Conservation (phyloP, 2,329 filamentous ascomycete species). For the Ceratocystis papillata region DNA sequence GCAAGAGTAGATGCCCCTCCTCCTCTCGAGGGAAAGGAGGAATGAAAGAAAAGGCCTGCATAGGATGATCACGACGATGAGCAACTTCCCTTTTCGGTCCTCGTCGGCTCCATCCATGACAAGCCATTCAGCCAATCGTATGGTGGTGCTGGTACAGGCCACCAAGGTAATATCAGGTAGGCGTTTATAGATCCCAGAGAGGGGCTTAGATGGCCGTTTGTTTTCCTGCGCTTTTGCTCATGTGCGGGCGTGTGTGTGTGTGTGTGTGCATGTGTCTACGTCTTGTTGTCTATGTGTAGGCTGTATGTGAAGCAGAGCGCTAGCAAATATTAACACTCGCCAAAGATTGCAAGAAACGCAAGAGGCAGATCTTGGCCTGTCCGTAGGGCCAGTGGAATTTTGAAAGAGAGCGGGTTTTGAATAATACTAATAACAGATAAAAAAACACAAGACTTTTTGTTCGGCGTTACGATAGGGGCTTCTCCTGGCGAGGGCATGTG, state of each 20-base stretch:
- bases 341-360: neutral
- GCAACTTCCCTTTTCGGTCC: neutral
- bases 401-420: neutral
- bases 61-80: neutral
- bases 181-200: too few relatives aligned
- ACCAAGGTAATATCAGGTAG: too few relatives aligned
- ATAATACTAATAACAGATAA: neutral
- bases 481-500: neutral
- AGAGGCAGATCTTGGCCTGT: constrained; percentile 4
- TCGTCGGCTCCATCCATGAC: neutral
- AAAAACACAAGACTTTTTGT: neutral
- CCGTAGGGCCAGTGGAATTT: neutral
- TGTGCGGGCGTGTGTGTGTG: too few relatives aligned
- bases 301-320: neutral
- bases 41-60: neutral
- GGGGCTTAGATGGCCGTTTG: too few relatives aligned
- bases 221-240: too few relatives aligned
- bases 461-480: constrained; percentile 1
- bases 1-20: too few relatives aligned
- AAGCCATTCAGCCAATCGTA: neutral
- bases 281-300: too few relatives aligned
- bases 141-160: neutral
- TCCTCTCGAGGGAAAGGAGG: neutral
- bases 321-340: neutral
- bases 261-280: too few relatives aligned